Evolutionary conservation across 495 filamentous ascomycete species (phyloP).

Genomic region (Aspergillus avenaceus): DNA sequence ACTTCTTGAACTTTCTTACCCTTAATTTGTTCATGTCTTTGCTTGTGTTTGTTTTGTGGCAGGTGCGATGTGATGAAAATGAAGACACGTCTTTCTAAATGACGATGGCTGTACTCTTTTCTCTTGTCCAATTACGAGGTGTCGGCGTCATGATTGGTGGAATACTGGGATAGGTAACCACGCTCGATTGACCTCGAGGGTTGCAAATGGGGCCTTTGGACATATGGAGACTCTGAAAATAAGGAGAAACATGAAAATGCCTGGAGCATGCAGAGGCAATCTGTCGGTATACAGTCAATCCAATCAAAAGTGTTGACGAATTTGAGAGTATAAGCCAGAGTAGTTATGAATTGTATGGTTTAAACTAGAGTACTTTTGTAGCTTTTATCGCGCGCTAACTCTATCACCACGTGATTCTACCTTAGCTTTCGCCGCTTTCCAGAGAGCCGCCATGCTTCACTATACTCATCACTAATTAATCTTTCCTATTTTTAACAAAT

Average conservation of each 20-base stretch:
- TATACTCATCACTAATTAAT: no score
- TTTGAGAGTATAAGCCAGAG: neutral
- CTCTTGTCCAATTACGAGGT: conserved; percentile 18
- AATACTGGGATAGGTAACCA: conserved; percentile 16
- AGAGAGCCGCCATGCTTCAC: neutral
- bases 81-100: conserved; percentile 20
- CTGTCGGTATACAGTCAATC: conserved; percentile 26
- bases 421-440: neutral
- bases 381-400: neutral
- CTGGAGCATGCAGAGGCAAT: conserved; percentile 16
- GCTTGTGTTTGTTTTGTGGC: conserved; percentile 18
- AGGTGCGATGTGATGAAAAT: conserved; percentile 21
- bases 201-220: conserved; percentile 21
- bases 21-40: conserved; percentile 22
- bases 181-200: conserved; percentile 14
- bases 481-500: no score
- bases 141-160: conserved; percentile 31
- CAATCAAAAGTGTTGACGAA: conserved; percentile 23
- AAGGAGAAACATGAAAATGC: conserved; percentile 13
- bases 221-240: conserved; percentile 21
- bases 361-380: no score
- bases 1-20: conserved; percentile 19
- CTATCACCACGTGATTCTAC: conserved; percentile 8
- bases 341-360: neutral
- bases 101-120: conserved; percentile 25